Evolutionary conservation across 495 filamentous ascomycete genomes (phyloP).

Genomic region (Neurospora discreta): DNA sequence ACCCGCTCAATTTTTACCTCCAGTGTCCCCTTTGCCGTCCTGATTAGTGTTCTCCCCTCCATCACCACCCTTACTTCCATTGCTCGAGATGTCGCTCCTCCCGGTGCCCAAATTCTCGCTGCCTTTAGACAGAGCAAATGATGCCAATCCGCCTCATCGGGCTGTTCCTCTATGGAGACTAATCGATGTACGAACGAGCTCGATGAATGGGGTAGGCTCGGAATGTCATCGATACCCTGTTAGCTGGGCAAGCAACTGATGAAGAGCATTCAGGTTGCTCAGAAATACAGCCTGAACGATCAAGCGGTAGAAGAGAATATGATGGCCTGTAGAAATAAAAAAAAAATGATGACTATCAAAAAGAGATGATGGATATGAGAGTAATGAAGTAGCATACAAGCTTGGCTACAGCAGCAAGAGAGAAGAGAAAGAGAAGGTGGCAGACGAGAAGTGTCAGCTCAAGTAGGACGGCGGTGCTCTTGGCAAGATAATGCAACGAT

Average conservation of each 20-base stretch:
- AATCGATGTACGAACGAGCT: not conserved
- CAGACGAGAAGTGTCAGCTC: not conserved
- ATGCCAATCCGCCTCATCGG: not conserved
- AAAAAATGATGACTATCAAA: too few relatives aligned
- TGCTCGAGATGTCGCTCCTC: not conserved
- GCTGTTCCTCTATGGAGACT: not conserved
- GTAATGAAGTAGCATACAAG: not conserved
- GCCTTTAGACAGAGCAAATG: not conserved
- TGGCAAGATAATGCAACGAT: not conserved
- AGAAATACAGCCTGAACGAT: not conserved
- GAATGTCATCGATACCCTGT: not conserved
- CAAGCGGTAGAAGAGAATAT: not conserved
- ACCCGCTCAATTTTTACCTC: slow-evolving; percentile 7
- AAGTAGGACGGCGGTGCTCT: not conserved
- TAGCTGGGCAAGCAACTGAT: not conserved
- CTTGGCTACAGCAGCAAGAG: not conserved
- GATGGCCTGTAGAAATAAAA: too few relatives aligned
- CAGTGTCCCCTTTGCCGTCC: slow-evolving; percentile 1
- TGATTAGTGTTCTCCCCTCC: slow-evolving; percentile 1
- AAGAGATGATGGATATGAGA: not conserved
- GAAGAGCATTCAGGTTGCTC: not conserved
- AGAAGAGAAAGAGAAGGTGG: not conserved
- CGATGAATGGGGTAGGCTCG: not conserved
- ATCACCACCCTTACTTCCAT: not conserved
- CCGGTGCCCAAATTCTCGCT: too few relatives aligned